These are phyloP conservation scores for Eucalyptus decipiens DNA, from an alignment of 345 rosid genomes.

Conservation along the genomic window DNA sequence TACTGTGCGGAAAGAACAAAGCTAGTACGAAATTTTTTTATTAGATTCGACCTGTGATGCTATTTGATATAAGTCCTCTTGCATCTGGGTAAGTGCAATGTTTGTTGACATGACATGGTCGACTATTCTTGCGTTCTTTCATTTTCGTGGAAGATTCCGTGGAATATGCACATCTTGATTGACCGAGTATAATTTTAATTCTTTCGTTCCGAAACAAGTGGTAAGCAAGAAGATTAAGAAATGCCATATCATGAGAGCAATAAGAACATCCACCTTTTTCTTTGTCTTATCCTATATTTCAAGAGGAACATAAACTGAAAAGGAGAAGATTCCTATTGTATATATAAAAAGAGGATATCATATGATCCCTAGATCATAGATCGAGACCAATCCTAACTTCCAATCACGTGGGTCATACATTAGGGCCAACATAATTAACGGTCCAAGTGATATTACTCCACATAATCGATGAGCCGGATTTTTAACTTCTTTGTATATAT, in stretches of 20 bases:
- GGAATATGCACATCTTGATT: not conserved
- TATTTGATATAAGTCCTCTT: not conserved
- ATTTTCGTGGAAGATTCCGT: not conserved
- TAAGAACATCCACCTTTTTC: not conserved
- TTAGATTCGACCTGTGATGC: not conserved
- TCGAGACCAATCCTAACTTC: not conserved
- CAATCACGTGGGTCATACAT: not conserved
- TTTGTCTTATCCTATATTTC: not conserved
- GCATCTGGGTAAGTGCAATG: not conserved
- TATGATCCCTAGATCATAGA: not conserved
- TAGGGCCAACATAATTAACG: not conserved
- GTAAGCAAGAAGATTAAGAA: not conserved
- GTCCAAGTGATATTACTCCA: not conserved
- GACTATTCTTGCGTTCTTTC: not conserved
- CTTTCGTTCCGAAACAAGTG: not conserved
- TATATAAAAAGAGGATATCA: not conserved
- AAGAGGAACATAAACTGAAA: not conserved
- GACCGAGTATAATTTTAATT: not conserved
- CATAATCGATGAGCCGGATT: not conserved
- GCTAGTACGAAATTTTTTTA: not conserved
- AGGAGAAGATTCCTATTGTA: not conserved
- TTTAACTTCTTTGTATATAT: not conserved
- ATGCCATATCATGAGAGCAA: not conserved
- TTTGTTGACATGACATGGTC: not conserved
- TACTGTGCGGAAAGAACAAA: not conserved